A percentile compares a stretch with the other conserved stretches of the same genome.
These are phyloP conservation scores for Colletotrichum salicis DNA, from an alignment of 2,329 filamentous ascomycete genomes.

Conservation along the genomic window DNA sequence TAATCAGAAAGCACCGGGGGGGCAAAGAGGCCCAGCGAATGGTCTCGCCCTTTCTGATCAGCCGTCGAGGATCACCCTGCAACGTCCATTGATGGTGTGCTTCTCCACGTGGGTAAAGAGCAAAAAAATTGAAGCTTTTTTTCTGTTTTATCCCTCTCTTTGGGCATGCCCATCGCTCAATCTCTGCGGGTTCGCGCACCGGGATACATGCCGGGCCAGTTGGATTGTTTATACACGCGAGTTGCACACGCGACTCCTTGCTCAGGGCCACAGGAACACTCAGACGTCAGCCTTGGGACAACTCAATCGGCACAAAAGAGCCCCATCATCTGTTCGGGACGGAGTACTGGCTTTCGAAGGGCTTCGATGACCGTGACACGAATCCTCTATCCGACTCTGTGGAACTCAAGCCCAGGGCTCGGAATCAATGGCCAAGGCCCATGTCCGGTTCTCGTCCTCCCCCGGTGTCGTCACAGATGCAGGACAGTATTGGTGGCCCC, in stretches of 20 bases:
- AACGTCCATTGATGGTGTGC: slow-evolving; percentile 9
- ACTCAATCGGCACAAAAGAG: background rate
- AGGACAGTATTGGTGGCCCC: slow-evolving; percentile 9
- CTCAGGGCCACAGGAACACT: background rate
- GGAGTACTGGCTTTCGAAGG: background rate
- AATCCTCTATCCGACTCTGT: slow-evolving; percentile 11
- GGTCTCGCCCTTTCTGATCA: slow-evolving; percentile 27
- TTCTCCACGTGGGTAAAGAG: slow-evolving; percentile 16
- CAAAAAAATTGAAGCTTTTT: background rate
- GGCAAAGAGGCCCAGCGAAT: background rate
- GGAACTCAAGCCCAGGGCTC: background rate
- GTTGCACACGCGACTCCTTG: slow-evolving; percentile 4
- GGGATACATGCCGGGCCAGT: background rate
- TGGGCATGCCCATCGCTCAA: no score
- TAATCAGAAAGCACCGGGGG: background rate
- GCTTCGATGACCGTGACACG: background rate
- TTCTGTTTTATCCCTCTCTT: background rate
- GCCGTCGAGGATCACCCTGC: slow-evolving; percentile 7
- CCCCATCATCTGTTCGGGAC: background rate
- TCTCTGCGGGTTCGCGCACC: background rate
- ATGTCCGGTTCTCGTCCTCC: slow-evolving; percentile 3
- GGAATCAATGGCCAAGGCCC: background rate
- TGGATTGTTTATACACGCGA: background rate
- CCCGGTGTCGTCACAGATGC: slow-evolving; percentile 1
- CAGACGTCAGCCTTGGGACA: background rate